Conservation (phyloP, 768 basidiomycete species). For the Tremella mesenterica region DNA sequence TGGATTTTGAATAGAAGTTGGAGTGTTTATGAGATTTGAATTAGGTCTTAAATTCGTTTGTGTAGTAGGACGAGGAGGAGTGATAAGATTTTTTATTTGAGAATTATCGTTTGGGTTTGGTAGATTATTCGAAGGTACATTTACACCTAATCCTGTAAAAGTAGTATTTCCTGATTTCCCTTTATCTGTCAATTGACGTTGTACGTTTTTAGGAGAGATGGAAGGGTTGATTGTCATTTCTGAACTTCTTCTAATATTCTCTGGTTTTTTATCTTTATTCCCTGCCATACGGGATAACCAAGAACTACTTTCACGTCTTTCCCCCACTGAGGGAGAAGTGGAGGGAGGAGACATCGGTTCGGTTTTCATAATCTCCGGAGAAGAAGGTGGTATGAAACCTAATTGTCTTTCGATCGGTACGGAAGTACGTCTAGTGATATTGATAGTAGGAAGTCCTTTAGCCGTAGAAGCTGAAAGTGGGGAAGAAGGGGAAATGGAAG, state of each 20-base stretch:
- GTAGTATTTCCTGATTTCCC: constrained; percentile 7
- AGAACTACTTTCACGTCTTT: neutral
- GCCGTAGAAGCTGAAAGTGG: too few relatives aligned
- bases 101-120: too few relatives aligned
- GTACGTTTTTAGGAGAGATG: neutral
- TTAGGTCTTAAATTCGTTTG: constrained; percentile 7
- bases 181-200: constrained; percentile 1
- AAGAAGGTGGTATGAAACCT: neutral
- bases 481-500: too few relatives aligned
- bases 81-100: too few relatives aligned
- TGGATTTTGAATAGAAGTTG: neutral
- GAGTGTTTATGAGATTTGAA: constrained; percentile 8
- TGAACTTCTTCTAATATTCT: neutral
- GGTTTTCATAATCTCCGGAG: neutral
- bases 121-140: constrained; percentile 12
- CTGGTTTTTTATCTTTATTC: neutral
- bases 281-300: neutral
- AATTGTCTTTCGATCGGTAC: neutral
- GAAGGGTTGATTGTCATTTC: neutral
- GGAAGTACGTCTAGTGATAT: constrained; percentile 6
- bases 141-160: constrained; percentile 18
- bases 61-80: too few relatives aligned
- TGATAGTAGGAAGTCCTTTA: too few relatives aligned
- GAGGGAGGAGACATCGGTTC: neutral
- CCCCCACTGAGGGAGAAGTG: neutral